phyloP scores from a whole-genome alignment of 345 rosid species.

The Bruguiera parviflora region DNA sequence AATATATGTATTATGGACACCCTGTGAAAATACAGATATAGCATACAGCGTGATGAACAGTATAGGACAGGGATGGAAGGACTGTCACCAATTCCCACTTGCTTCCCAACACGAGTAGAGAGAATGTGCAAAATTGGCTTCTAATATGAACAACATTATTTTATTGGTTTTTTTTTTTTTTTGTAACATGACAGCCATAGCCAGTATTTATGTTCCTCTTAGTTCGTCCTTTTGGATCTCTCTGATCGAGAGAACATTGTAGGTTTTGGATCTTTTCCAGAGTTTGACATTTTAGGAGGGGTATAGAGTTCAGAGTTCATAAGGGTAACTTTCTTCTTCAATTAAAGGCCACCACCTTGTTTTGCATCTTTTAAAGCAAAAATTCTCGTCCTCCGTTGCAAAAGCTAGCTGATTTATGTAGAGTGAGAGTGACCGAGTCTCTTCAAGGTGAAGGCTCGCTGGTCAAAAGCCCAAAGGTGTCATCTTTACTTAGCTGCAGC shows the following conservation, averaged over 20 bases:
- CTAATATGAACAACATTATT: not conserved
- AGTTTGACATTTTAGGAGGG: constrained; percentile 20
- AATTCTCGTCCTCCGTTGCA: constrained; percentile 26
- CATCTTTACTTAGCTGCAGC: constrained; percentile 30
- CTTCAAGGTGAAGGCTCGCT: constrained; percentile 39
- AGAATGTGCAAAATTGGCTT: constrained; percentile 35
- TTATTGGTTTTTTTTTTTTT: constrained; percentile 1
- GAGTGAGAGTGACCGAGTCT: constrained; percentile 10
- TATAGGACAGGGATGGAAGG: constrained; percentile 38
- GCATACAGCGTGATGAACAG: constrained; percentile 3
- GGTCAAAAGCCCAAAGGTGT: constrained; percentile 44
- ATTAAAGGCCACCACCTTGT: constrained; percentile 45
- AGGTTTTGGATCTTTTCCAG: constrained; percentile 15
- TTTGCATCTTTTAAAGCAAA: constrained; percentile 52
- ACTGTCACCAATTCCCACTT: constrained; percentile 79
- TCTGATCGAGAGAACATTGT: constrained; percentile 23
- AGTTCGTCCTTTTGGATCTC: constrained; percentile 10
- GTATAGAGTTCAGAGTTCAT: not conserved
- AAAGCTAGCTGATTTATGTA: constrained; percentile 31
- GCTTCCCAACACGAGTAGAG: constrained; percentile 49
- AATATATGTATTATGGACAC: not conserved
- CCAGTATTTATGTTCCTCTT: constrained; percentile 20
- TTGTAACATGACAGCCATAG: constrained; percentile 1
- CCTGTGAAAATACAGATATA: not conserved
- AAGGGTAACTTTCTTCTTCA: constrained; percentile 30